Conservation (phyloP, 1,139 yeast genomes). For the Debaryomyces sp. region DNA sequence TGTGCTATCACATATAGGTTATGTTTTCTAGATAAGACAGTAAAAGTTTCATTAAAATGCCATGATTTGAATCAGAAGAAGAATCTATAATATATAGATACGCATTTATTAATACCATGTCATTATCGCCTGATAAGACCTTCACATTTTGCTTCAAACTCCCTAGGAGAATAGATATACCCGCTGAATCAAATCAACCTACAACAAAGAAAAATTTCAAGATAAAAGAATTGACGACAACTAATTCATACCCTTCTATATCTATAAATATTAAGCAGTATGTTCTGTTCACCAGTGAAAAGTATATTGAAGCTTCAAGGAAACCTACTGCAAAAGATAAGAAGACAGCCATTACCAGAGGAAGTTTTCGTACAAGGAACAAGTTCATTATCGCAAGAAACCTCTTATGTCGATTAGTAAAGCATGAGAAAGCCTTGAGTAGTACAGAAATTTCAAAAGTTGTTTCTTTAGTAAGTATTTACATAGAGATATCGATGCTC, state of each 20-base stretch:
- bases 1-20: not conserved
- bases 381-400: constrained; percentile 25
- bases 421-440: constrained; percentile 11
- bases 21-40: not conserved
- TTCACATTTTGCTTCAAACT: constrained; percentile 5
- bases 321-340: not conserved
- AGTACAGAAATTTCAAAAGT: constrained; percentile 18
- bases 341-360: constrained; percentile 8
- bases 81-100: not conserved
- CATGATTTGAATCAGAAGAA: not conserved
- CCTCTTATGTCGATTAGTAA: constrained; percentile 16
- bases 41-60: not conserved
- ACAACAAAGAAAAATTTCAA: constrained; percentile 1
- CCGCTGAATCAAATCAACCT: not conserved
- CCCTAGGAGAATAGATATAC: not conserved
- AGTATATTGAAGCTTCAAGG: constrained; percentile 5
- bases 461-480: constrained; percentile 22
- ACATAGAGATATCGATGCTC: not conserved
- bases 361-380: constrained; percentile 23
- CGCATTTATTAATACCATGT: not conserved
- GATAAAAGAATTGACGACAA: constrained; percentile 7
- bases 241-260: constrained; percentile 6
- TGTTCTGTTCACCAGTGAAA: constrained; percentile 6
- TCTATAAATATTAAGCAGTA: constrained; percentile 8
- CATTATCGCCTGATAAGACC: not conserved